These are phyloP conservation scores for Neolentinus lepideus DNA, from an alignment of 1,284 basidiomycete genomes.

Conservation along the genomic window DNA sequence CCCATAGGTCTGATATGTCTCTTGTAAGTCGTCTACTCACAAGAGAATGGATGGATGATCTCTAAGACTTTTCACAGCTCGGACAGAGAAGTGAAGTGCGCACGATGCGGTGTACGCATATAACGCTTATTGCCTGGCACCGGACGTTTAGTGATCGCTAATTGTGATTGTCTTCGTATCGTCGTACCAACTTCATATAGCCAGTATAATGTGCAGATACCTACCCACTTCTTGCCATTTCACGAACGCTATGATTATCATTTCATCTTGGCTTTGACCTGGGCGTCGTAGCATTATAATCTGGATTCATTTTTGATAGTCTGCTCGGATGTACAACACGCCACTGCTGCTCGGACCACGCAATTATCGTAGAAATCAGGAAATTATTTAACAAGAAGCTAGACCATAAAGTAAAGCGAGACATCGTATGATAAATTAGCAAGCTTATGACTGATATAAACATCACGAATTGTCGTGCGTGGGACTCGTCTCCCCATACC, in stretches of 20 bases:
- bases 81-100: neutral
- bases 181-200: no score
- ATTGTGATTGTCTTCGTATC: no score
- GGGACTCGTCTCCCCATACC: neutral
- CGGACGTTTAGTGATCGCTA: no score
- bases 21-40: neutral
- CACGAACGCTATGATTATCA: no score
- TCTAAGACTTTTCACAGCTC: neutral
- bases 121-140: neutral
- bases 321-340: no score
- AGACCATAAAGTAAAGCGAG: neutral
- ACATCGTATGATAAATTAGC: neutral
- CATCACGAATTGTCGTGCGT: neutral
- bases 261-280: no score
- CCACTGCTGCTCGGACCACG: neutral
- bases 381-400: neutral
- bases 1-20: neutral
- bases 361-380: no score
- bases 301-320: no score
- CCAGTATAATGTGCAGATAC: no score
- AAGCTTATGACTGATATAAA: neutral
- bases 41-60: neutral
- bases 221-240: no score
- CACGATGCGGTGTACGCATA: neutral
- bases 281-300: no score